Base-by-base conservation (phyloP, 495 filamentous ascomycete species). In the Penicillium coffeae region DNA sequence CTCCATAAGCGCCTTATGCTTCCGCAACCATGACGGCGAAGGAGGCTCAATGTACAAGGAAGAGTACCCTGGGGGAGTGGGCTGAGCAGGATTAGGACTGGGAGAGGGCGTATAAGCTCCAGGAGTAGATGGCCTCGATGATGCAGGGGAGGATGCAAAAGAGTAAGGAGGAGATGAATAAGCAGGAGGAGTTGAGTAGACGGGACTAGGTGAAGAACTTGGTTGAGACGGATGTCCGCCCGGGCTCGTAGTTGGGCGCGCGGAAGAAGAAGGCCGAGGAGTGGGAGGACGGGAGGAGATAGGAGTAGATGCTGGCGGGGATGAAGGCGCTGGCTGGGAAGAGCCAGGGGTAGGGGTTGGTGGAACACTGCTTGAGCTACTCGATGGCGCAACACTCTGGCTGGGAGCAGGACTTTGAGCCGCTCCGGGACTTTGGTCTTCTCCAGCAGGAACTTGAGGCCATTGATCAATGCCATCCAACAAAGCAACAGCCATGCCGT, bases 381-480 rank as follows among this genome's bases (percentile, higher is more conserved):
- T 49, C 25, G 47, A 20, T 34, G 32, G 13, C n/a, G n/a, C n/a
- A 14, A 42, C 9, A 42, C 8, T 13, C 15, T 50, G 22, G 13
- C 16, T 33, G n/a, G 49, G 42, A 33, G 22, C 13, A 1, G 38
- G 14, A 34, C 9, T 14, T 21, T 47, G 18, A 36, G 13, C 7
- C 20, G 47, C 39, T 30, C 21, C 15, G 4, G 37, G 44, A 18
- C 49, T 55, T 21, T 60, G 51, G 27, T 58, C 54, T 41, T 63
- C 60, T 70, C 77, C 78, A 79, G 3, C 30, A 9, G 68, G 44
- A 19, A 47, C 41, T 7, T 54, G 21, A 1, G 76, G 76, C 74
- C 73, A 78, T 8, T 52, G 59, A 47, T 81, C 76, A 10, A 75
- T 56, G 0, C 76, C 77, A 52, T 81, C 77, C 38, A 74, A 62